Percentiles rank a stretch among this genome's conserved stretches.
Conservation (phyloP, 192 early-diverging fungal species). For the Podila horticola region DNA sequence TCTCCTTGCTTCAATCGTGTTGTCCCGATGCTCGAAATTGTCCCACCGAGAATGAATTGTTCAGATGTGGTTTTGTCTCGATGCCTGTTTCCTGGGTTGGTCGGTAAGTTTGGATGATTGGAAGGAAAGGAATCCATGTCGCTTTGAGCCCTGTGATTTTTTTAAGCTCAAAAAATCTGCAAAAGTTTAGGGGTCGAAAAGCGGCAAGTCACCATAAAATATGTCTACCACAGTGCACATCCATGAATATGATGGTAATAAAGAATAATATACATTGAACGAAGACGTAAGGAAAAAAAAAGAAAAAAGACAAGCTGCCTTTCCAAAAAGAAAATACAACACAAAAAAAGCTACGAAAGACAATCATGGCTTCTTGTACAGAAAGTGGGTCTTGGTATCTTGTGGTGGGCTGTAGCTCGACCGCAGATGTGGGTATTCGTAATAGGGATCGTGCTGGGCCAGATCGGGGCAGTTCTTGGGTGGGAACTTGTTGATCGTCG, state of each 20-base stretch:
- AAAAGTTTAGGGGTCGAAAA: background rate
- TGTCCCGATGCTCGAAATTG: no score
- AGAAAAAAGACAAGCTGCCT: background rate
- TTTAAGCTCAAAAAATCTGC: background rate
- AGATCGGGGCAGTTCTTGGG: conserved; percentile 54
- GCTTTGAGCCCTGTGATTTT: no score
- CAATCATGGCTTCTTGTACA: conserved; percentile 20
- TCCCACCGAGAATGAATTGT: no score
- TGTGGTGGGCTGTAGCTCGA: conserved; percentile 20
- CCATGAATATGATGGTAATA: no score
- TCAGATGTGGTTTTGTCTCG: no score
- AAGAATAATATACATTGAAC: background rate
- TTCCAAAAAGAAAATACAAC: background rate
- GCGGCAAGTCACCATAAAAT: background rate
- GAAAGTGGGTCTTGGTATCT: conserved; percentile 37
- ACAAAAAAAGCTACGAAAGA: background rate
- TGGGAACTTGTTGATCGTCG: conserved; percentile 75
- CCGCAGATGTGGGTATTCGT: conserved; percentile 31
- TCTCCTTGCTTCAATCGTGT: background rate
- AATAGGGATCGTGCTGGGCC: conserved; percentile 39
- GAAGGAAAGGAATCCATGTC: no score
- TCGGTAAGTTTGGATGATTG: no score
- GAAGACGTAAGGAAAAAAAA: background rate
- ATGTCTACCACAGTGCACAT: background rate
- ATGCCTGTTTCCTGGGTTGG: no score